Conservation (phyloP, 169 alveolate species). For the Plasmodium malariae region DNA sequence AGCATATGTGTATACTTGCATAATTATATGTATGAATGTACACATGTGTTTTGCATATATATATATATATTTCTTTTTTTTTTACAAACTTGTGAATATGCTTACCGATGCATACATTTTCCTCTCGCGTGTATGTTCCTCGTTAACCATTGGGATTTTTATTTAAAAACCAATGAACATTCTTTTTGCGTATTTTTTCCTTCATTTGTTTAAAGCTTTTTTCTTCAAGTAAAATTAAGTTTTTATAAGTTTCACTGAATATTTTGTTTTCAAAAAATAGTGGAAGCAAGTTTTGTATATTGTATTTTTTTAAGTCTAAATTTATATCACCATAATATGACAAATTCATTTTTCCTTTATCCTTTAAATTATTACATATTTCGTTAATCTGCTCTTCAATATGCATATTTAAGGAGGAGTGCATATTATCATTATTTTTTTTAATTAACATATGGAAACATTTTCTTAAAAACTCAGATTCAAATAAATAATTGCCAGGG, state of each 20-base stretch:
- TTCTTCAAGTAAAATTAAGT: constrained; percentile 43
- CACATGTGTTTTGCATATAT: not conserved
- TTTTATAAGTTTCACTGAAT: constrained; percentile 65
- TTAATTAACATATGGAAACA: constrained; percentile 18
- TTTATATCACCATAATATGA: not conserved
- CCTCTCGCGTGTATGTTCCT: too few relatives aligned
- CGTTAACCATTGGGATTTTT: constrained; percentile 21
- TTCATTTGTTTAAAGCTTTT: constrained; percentile 53
- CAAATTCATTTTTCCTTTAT: not conserved
- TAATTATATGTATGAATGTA: not conserved
- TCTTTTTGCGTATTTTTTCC: constrained; percentile 44
- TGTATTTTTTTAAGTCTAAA: constrained; percentile 43
- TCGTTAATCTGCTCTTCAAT: not conserved
- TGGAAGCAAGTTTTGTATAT: constrained; percentile 53
- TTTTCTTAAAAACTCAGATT: constrained; percentile 27
- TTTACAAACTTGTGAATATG: not conserved
- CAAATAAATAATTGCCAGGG: constrained; percentile 47
- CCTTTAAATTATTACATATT: not conserved
- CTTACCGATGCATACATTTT: too few relatives aligned
- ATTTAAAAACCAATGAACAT: constrained; percentile 56
- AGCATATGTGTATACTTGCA: too few relatives aligned
- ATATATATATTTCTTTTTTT: not conserved
- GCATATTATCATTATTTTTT: not conserved
- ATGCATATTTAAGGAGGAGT: not conserved
- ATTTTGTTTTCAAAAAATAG: constrained; percentile 47